These are phyloP conservation scores for Tricladium varicosporioides DNA, from an alignment of 2,329 filamentous ascomycete species.

Conservation along the genomic window DNA sequence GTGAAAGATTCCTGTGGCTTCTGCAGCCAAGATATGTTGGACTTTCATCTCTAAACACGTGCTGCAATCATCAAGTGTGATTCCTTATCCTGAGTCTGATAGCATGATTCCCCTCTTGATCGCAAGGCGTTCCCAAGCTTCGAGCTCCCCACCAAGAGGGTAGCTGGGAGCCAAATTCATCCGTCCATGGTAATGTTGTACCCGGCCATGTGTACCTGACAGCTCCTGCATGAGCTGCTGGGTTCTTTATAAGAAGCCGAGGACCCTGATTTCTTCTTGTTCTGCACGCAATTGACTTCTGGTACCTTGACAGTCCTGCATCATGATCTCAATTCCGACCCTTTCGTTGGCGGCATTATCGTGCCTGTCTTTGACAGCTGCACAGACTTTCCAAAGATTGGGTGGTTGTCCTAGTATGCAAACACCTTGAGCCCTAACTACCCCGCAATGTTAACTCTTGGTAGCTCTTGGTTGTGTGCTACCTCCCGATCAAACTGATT, in stretches of 20 bases:
- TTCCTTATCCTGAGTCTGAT: background rate
- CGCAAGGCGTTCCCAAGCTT: background rate
- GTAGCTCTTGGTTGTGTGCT: constrained; percentile 55
- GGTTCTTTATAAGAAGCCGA: background rate
- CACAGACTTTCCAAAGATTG: constrained; percentile 59
- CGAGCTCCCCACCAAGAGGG: background rate
- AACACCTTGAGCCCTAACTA: background rate
- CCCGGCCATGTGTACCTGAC: constrained; percentile 1
- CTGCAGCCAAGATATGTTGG: background rate
- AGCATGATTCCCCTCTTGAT: background rate
- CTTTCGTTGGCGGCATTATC: constrained; percentile 35
- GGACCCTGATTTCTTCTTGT: constrained; percentile 4
- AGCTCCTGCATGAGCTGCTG: constrained; percentile 3
- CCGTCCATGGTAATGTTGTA: background rate
- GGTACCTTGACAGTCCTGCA: constrained; percentile 11
- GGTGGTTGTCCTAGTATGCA: constrained; percentile 49
- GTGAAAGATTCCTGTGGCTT: background rate
- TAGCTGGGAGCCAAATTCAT: constrained; percentile 1
- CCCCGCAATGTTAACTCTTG: constrained; percentile 7
- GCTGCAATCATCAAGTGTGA: background rate
- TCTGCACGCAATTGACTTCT: background rate
- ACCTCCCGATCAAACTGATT: constrained; percentile 68
- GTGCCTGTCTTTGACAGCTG: constrained; percentile 42
- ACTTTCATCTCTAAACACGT: background rate
- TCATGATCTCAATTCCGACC: constrained; percentile 29